Conservation (phyloP, 2,329 filamentous ascomycete genomes). For the Chrysoporthe austroafricana region DNA sequence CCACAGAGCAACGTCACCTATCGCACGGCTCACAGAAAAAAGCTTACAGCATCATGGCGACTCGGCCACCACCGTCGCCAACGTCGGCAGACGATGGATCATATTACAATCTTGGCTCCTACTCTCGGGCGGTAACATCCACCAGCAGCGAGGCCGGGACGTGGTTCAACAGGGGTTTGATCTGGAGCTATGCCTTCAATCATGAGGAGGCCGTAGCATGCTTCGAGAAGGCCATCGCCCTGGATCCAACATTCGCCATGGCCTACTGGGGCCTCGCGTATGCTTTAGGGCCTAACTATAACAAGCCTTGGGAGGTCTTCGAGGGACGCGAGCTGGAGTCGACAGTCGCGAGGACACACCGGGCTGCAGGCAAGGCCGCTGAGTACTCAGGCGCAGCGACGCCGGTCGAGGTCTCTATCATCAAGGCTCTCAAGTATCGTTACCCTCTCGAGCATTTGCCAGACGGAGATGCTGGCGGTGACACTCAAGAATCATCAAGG, state of each 20-base stretch:
- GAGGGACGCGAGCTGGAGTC: conserved; percentile 61
- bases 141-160: conserved; percentile 54
- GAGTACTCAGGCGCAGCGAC: conserved; percentile 38
- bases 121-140: conserved; percentile 59
- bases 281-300: conserved; percentile 73
- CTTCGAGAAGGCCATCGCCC: conserved; percentile 61
- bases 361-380: conserved; percentile 37
- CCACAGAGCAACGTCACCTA: not conserved
- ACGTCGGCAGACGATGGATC: conserved; percentile 28
- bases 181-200: conserved; percentile 78
- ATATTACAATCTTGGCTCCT: conserved; percentile 68
- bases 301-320: conserved; percentile 78
- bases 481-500: conserved; percentile 41
- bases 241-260: conserved; percentile 61
- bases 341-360: conserved; percentile 46
- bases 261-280: conserved; percentile 75
- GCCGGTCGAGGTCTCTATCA: conserved; percentile 63
- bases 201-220: conserved; percentile 71
- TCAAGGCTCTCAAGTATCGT: conserved; percentile 63
- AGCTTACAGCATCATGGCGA: not conserved
- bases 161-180: conserved; percentile 75
- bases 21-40: not conserved
- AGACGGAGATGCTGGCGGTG: conserved; percentile 35
- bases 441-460: conserved; percentile 51
- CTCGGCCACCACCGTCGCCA: conserved; percentile 8